These are phyloP conservation scores for Leucoagaricus sp. DNA, from an alignment of 1,284 basidiomycete species.

Conservation along the genomic window DNA sequence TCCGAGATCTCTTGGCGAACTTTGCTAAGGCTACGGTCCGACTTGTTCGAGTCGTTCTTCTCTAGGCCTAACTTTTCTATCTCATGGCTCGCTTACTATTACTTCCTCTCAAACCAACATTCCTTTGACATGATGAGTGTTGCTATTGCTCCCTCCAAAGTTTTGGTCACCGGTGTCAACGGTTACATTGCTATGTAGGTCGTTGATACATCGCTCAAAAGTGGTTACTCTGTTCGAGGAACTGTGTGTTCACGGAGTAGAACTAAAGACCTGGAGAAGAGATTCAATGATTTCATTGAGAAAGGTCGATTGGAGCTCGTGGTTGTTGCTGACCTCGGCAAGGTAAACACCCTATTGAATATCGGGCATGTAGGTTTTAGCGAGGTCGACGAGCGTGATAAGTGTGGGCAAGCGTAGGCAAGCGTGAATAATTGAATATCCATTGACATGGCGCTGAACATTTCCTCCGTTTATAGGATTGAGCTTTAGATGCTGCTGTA, in stretches of 20 bases:
- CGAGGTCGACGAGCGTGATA: too few relatives aligned
- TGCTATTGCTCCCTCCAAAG: conserved; percentile 13
- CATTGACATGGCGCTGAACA: background rate
- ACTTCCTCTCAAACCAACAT: too few relatives aligned
- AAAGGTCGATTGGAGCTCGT: background rate
- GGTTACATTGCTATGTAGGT: conserved; percentile 31
- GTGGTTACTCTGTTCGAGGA: conserved; percentile 31
- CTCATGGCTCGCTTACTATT: too few relatives aligned
- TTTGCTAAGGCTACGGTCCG: too few relatives aligned
- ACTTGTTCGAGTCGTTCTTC: too few relatives aligned
- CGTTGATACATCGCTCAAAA: conserved; percentile 30
- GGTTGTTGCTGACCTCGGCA: background rate
- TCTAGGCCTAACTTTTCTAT: too few relatives aligned
- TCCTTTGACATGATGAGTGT: background rate
- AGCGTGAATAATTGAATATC: too few relatives aligned
- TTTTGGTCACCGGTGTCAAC: conserved; percentile 32
- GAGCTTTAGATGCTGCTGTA: conserved; percentile 63
- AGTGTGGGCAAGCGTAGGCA: too few relatives aligned
- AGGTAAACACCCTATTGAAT: too few relatives aligned
- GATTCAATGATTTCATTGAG: background rate
- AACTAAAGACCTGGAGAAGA: conserved; percentile 32
- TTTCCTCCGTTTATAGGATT: conserved; percentile 32
- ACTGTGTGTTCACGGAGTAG: conserved; percentile 36
- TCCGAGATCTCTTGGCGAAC: too few relatives aligned
- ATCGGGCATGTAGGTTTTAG: too few relatives aligned